Evolutionary conservation across 1,284 basidiomycete species (phyloP).

Genomic region (Rhodotorula sp.): DNA sequence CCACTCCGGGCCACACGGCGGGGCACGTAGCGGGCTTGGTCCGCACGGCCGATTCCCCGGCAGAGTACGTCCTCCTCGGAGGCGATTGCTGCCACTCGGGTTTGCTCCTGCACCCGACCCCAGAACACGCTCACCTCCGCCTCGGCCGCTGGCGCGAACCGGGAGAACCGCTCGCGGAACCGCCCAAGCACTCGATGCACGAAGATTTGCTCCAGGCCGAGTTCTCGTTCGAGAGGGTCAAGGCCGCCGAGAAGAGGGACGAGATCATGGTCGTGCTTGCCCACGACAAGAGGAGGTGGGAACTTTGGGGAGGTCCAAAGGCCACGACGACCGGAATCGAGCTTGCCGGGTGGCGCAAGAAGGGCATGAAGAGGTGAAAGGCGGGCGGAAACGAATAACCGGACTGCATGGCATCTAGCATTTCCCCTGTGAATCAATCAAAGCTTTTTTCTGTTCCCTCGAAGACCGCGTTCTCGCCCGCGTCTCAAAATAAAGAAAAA

Average conservation of each 20-base stretch:
- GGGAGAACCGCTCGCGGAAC: conserved; percentile 3
- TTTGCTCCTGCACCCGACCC: background rate
- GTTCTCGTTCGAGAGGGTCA: conserved; percentile 24
- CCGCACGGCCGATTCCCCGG: conserved; percentile 51
- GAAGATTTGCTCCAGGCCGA: conserved; percentile 19
- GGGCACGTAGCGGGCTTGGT: conserved; percentile 60
- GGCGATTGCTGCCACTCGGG: conserved; percentile 32
- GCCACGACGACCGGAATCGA: background rate
- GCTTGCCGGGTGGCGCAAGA: conserved; percentile 26
- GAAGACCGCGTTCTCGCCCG: background rate
- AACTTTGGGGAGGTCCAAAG: conserved; percentile 5
- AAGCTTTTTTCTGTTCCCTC: background rate
- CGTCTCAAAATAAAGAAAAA: too few relatives aligned
- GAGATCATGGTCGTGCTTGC: conserved; percentile 27
- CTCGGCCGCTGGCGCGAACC: conserved; percentile 11
- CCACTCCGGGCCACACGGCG: conserved; percentile 59
- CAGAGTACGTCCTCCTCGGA: conserved; percentile 30
- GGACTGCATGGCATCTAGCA: too few relatives aligned
- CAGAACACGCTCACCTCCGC: conserved; percentile 3
- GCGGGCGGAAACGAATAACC: too few relatives aligned
- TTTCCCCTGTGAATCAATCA: too few relatives aligned
- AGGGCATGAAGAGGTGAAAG: conserved; percentile 12
- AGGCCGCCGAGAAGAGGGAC: conserved; percentile 4
- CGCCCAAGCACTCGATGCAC: conserved; percentile 20
- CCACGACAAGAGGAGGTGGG: conserved; percentile 25